phyloP scores from a whole-genome alignment of 257 asterid species.

The Verbascum thapsus region DNA sequence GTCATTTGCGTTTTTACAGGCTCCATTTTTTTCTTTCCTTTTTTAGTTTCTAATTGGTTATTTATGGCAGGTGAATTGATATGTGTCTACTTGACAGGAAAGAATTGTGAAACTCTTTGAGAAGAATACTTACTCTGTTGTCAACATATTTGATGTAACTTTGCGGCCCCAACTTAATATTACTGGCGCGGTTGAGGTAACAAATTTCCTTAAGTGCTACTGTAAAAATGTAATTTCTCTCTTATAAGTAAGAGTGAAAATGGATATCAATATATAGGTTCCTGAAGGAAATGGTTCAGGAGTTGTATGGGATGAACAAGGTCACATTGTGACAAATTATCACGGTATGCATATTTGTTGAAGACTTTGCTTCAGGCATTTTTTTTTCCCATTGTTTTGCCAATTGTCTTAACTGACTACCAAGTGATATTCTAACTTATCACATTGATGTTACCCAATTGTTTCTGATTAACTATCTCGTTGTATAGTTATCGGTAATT shows the following conservation, averaged over 20 bases:
- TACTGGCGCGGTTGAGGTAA: slow-evolving; percentile 91
- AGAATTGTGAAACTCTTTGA: slow-evolving; percentile 86
- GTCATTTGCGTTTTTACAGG: not conserved
- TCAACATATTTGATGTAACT: slow-evolving; percentile 93
- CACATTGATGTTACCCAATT: not conserved
- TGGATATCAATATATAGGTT: slow-evolving; percentile 48
- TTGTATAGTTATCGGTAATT: slow-evolving; percentile 79
- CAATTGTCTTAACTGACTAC: not conserved
- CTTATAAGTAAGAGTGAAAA: not conserved
- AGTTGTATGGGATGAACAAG: slow-evolving; percentile 90
- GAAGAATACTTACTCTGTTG: slow-evolving; percentile 89
- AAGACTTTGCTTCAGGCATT: not conserved
- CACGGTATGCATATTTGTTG: slow-evolving; percentile 59
- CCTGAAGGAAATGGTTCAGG: slow-evolving; percentile 99
- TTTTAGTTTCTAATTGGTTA: slow-evolving; percentile 28
- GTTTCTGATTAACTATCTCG: slow-evolving; percentile 26
- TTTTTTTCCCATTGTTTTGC: not conserved
- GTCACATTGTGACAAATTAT: slow-evolving; percentile 93
- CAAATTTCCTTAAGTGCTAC: not conserved
- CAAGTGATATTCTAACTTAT: slow-evolving; percentile 1
- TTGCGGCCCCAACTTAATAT: slow-evolving; percentile 83
- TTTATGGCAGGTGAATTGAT: slow-evolving; percentile 51
- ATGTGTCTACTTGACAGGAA: slow-evolving; percentile 71
- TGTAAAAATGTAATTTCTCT: not conserved
- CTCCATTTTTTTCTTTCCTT: not conserved